Conservation (phyloP, 176 grass and related monocot genomes). For the Triticum timopheevii region DNA sequence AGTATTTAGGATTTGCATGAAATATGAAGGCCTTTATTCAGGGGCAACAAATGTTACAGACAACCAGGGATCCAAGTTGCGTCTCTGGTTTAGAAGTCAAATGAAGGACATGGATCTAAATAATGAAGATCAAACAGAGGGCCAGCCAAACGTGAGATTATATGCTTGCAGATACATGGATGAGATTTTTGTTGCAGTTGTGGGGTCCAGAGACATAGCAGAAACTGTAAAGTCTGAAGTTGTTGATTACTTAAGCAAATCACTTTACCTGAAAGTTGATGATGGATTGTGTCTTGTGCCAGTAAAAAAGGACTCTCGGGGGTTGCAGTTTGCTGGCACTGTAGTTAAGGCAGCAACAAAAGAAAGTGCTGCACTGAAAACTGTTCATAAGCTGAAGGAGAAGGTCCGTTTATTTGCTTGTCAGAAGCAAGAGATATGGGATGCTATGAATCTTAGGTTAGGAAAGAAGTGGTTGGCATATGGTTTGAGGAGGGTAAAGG, state of each 20-base stretch:
- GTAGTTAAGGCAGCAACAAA: slow-evolving; percentile 44
- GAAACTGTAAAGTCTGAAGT: slow-evolving; percentile 68
- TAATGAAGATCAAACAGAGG: slow-evolving; percentile 15
- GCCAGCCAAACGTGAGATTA: slow-evolving; percentile 42
- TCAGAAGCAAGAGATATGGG: slow-evolving; percentile 93
- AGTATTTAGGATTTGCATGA: slow-evolving; percentile 82
- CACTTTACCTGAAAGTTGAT: slow-evolving; percentile 66
- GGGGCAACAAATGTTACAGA: slow-evolving; percentile 27
- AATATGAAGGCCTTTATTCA: slow-evolving; percentile 65
- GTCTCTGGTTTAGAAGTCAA: slow-evolving; percentile 82
- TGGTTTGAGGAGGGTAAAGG: slow-evolving; percentile 91
- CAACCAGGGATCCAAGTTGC: slow-evolving; percentile 52
- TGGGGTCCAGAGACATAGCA: slow-evolving; percentile 60
- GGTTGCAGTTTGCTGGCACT: slow-evolving; percentile 75
- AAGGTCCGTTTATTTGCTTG: slow-evolving; percentile 78
- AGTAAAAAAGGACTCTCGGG: slow-evolving; percentile 37
- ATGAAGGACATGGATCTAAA: slow-evolving; percentile 52
- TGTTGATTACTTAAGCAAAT: slow-evolving; percentile 54
- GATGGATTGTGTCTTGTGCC: slow-evolving; percentile 45
- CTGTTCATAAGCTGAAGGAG: slow-evolving; percentile 86
- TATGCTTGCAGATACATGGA: slow-evolving; percentile 93
- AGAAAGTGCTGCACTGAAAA: slow-evolving; percentile 55
- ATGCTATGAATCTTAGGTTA: slow-evolving; percentile 81
- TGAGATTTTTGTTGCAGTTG: slow-evolving; percentile 89
- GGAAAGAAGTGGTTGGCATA: slow-evolving; percentile 93